Base-by-base conservation (phyloP, 768 basidiomycete genomes). In the Lactarius evosmus region DNA sequence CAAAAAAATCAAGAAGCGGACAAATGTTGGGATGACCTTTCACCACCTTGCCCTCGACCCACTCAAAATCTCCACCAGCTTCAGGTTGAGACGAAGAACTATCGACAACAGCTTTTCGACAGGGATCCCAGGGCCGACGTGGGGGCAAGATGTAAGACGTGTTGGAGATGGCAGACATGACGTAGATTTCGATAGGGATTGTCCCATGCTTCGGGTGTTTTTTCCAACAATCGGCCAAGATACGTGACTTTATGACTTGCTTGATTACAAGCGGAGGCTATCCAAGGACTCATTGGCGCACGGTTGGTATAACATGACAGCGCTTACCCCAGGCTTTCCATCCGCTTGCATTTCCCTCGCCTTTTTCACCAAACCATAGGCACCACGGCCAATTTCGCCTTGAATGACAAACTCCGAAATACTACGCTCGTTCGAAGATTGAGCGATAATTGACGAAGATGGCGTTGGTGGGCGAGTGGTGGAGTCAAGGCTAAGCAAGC, bases 221-320 rank as follows among this genome's bases (percentile, higher is more conserved):
- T 79, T 98, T 98, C 97, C 97, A 99, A 75, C 96, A 98, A 77
- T 99, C 96, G 33, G 96, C 96, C 58, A 99, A 83, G 64, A 99
- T 99, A 57, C 97, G 91, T 53, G 93, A 95, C 76, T 98, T 98
- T 80, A 98, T 95, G 71, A 98, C 88, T 75, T 97, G 95, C 73
- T 99, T 99, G 76, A 99, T 94, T 70, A 99, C 89, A 64, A 97
- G 77, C 40, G 90, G 86, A 4, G 94, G 89, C 93, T 95, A 70
- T 8, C 70, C 66, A 66, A 61, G 69, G 62, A 69, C 69, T 71
- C 66, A 72, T 69, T 63, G 57, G 41, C 41, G 62, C 59, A 50
- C 7, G 25, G 56, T 49, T 11, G 14, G 40, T 40, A 57, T 56
- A 46, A 44, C 46, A 58, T 55, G 69, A 65, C 46, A 56, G 56